A percentile compares a stretch with the other conserved stretches of the same genome.
phyloP scores from a whole-genome alignment of 2,329 filamentous ascomycete species.

The Penicillium sp. region DNA sequence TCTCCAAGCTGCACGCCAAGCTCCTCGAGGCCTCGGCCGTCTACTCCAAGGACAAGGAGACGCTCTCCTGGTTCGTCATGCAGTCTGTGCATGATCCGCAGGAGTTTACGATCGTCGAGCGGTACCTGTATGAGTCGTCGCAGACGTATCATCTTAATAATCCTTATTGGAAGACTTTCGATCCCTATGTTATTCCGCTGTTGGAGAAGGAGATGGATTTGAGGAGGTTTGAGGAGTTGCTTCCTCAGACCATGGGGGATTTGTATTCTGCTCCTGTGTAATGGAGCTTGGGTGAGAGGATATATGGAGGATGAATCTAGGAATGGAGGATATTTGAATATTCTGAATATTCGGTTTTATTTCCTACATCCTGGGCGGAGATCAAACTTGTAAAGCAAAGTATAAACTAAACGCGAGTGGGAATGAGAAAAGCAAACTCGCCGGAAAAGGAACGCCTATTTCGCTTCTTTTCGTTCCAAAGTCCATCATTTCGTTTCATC shows the following conservation, averaged over 20 bases:
- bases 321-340: too few species aligned
- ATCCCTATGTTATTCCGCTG: slow-evolving; percentile 65
- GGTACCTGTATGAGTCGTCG: slow-evolving; percentile 59
- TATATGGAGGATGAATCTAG: too few species aligned
- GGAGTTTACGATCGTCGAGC: slow-evolving; percentile 70
- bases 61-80: slow-evolving; percentile 69
- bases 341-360: background rate
- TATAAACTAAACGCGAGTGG: background rate
- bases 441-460: slow-evolving; percentile 1
- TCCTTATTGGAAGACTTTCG: slow-evolving; percentile 71
- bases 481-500: background rate
- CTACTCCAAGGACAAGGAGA: slow-evolving; percentile 68
- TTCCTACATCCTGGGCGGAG: background rate
- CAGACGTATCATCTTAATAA: slow-evolving; percentile 63
- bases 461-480: background rate
- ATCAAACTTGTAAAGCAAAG: background rate
- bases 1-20: slow-evolving; percentile 65
- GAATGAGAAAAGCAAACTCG: background rate
- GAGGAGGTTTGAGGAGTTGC: slow-evolving; percentile 61
- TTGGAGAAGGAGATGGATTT: slow-evolving; percentile 66
- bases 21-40: slow-evolving; percentile 68
- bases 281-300: too few species aligned
- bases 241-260: slow-evolving; percentile 2
- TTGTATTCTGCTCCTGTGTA: too few species aligned
- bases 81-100: slow-evolving; percentile 63